Base-by-base conservation (phyloP, 2,329 filamentous ascomycete genomes). In the Fonsecaea pugnacius region DNA sequence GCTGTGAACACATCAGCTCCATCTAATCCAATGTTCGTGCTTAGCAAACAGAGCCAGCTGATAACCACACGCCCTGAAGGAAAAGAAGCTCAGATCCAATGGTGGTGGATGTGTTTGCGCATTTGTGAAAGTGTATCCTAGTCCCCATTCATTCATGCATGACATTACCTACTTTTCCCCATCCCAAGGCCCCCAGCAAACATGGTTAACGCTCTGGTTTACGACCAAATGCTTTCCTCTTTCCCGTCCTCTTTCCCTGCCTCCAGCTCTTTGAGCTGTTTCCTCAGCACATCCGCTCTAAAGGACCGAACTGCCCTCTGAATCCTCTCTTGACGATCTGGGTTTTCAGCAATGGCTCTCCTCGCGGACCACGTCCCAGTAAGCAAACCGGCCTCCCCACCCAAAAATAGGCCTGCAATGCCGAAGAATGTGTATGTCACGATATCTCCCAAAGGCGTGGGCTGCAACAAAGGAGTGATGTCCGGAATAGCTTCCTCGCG, bases 361-460 rank as follows among this genome's bases (percentile, higher is more conserved):
- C 82, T 79, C 2, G 85, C 87, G 4, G 82, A 80, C 53, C 80
- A 80, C 0, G 81, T 82, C 0, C 88, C 87, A 0, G 81, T 82
- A 63, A 89, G 67, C 53, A 89, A 76, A 0, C 88, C 87, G 70
- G 62, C 53, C 76, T 90, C 88, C 7, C 88, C 87, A 7, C 87
- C 87, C 5, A 90, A 67, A 66, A 90, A 86, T 4, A 89, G 72
- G 0, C 87, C 87, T 14, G 86, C 87, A 0, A 84, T 72, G 0
- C 83, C 82, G 53, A 89, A 87, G 71, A 90, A 84, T 66, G 84
- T 83, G 71, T 87, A 89, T 0, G 88, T 85, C 3, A 85, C 83
- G 32, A 86, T 72, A 67, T 90, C 88, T 14, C 87, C 87, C 55
- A 84, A 71, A 0, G 78, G 78, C 1, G 83, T 85, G 0, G 87